Percentiles rank a stretch among this genome's conserved stretches.
phyloP scores from a whole-genome alignment of 148 eudicot genomes.

The Rhododendron ferrugineum region DNA sequence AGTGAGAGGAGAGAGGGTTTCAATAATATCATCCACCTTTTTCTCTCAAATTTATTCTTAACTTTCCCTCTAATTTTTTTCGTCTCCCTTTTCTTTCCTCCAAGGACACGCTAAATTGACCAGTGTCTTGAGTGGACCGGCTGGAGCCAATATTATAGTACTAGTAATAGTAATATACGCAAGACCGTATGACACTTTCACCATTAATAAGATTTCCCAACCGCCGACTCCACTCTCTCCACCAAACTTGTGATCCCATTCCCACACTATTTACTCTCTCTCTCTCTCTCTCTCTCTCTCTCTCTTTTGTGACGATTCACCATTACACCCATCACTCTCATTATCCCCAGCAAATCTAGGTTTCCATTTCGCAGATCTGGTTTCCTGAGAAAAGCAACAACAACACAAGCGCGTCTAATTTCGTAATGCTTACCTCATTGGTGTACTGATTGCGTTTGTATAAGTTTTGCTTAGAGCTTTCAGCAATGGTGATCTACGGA shows the following conservation, averaged over 20 bases:
- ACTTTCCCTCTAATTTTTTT: too few species aligned
- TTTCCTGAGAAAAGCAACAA: not conserved
- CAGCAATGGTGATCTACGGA: slow-evolving; percentile 31
- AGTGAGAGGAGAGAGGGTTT: too few species aligned
- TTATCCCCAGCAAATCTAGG: not conserved
- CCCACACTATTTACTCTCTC: too few species aligned
- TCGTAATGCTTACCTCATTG: not conserved
- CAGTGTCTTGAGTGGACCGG: too few species aligned
- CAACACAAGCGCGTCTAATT: not conserved
- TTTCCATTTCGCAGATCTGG: slow-evolving; percentile 8
- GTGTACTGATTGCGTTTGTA: not conserved
- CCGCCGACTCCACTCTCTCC: not conserved
- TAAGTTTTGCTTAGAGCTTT: not conserved
- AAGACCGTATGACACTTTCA: not conserved
- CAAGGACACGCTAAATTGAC: too few species aligned
- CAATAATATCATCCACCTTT: too few species aligned
- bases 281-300: not conserved
- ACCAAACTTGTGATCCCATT: not conserved
- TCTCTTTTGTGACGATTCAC: not conserved
- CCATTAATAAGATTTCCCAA: not conserved
- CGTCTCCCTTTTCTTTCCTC: too few species aligned
- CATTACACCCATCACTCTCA: not conserved
- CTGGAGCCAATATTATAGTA: too few species aligned
- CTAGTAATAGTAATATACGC: too few species aligned
- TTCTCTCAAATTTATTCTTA: too few species aligned